A percentile compares a stretch with the other conserved stretches of the same genome.
phyloP scores from a whole-genome alignment of 352 stramenopile species.

The Plasmopara viticola region DNA sequence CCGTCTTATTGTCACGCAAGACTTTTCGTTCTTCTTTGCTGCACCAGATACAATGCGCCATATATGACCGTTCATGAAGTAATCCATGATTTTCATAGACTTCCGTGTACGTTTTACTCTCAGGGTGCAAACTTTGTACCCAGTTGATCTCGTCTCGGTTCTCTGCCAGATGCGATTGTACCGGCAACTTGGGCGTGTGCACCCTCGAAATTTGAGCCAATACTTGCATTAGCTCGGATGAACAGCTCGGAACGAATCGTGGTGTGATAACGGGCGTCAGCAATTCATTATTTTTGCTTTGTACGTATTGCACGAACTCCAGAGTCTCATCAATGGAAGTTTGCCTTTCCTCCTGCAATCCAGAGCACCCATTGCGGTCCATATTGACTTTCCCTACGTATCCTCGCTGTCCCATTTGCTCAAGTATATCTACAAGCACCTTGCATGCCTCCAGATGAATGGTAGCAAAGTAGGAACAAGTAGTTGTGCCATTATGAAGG shows the following conservation, averaged over 20 bases:
- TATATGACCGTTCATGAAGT: constrained; percentile 86
- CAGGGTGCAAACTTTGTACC: constrained; percentile 57
- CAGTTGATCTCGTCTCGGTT: constrained; percentile 63
- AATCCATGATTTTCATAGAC: constrained; percentile 84
- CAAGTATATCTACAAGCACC: constrained; percentile 83
- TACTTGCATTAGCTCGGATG: constrained; percentile 75
- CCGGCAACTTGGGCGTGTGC: constrained; percentile 58
- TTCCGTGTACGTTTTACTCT: constrained; percentile 71
- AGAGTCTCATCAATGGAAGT: constrained; percentile 78
- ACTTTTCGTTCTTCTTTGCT: constrained; percentile 62
- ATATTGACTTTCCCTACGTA: constrained; percentile 95
- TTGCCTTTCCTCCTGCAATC: constrained; percentile 84
- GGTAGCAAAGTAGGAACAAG: constrained; percentile 92
- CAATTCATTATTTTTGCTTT: constrained; percentile 60
- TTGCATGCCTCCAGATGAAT: constrained; percentile 89
- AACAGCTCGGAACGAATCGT: constrained; percentile 87
- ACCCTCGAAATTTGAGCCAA: constrained; percentile 78
- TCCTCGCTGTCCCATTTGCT: constrained; percentile 80
- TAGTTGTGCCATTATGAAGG: constrained; percentile 89
- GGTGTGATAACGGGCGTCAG: constrained; percentile 90
- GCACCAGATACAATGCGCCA: constrained; percentile 94
- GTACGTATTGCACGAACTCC: constrained; percentile 81
- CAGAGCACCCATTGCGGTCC: constrained; percentile 86
- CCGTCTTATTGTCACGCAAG: constrained; percentile 51
- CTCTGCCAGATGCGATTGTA: constrained; percentile 91